A percentile compares a stretch with the other conserved stretches of the same genome.
Evolutionary conservation across 306 rosid genomes (phyloP).

Genomic region (Cucurbita moschata): DNA sequence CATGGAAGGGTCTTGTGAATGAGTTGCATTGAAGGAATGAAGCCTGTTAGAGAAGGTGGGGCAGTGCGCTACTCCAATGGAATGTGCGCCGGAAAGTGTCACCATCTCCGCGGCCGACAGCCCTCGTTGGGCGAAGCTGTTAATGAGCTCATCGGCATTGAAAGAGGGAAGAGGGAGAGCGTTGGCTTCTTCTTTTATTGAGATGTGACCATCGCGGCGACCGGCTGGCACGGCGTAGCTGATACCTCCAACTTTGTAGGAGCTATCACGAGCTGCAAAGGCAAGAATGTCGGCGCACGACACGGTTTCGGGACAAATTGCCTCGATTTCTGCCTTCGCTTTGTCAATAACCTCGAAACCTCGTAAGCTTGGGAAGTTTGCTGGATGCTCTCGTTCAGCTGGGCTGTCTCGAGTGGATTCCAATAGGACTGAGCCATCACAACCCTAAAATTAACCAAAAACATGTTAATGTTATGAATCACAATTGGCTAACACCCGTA

Average conservation of each 20-base stretch:
- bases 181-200: neutral
- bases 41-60: constrained; percentile 13
- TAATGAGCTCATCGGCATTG: constrained; percentile 3
- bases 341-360: constrained; percentile 26
- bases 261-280: constrained; percentile 26
- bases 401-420: constrained; percentile 16
- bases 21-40: constrained; percentile 20
- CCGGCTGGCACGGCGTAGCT: constrained; percentile 22
- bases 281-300: constrained; percentile 29
- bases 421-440: constrained; percentile 23
- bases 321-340: constrained; percentile 21
- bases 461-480: no score
- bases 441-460: constrained; percentile 8
- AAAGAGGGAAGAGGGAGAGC: constrained; percentile 7
- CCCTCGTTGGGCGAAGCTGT: neutral
- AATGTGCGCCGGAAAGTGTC: constrained; percentile 31
- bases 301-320: constrained; percentile 23
- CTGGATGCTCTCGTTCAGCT: constrained; percentile 18
- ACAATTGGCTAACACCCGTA: no score
- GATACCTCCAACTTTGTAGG: constrained; percentile 13
- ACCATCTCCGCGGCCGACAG: constrained; percentile 26
- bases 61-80: constrained; percentile 23
- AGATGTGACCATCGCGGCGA: constrained; percentile 15
- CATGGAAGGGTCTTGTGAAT: constrained; percentile 20
- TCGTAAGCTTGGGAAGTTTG: constrained; percentile 24